Percentiles rank a stretch among this genome's conserved stretches.
phyloP scores from a whole-genome alignment of 805 yeast genomes.

The Lipomyces orientalis region DNA sequence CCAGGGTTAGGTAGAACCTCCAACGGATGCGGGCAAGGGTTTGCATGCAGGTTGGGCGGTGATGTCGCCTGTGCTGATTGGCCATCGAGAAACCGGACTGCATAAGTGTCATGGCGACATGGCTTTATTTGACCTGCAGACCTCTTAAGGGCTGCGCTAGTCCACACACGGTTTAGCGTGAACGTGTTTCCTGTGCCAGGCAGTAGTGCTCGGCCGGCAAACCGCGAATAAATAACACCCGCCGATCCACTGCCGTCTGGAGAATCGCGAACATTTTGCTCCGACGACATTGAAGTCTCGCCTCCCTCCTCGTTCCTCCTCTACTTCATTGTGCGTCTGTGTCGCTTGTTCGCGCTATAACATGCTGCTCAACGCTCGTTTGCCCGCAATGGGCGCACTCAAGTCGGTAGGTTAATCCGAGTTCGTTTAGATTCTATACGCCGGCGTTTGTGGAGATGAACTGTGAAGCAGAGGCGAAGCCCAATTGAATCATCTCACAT shows the following conservation, averaged over 20 bases:
- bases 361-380: slow-evolving; percentile 29
- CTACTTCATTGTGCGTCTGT: not conserved
- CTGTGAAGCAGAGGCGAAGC: not conserved
- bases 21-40: not conserved
- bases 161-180: slow-evolving; percentile 6
- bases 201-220: not conserved
- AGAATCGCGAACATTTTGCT: not conserved
- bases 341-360: not conserved
- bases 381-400: slow-evolving; percentile 25
- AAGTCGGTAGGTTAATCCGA: slow-evolving; percentile 26
- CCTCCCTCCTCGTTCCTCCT: slow-evolving; percentile 1
- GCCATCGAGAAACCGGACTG: not conserved
- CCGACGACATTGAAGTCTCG: slow-evolving; percentile 3
- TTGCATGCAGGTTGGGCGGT: not conserved
- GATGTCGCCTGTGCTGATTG: slow-evolving; percentile 19
- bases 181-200: not conserved
- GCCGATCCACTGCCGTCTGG: slow-evolving; percentile 4
- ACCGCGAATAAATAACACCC: slow-evolving; percentile 11
- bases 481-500: not conserved
- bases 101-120: slow-evolving; percentile 9
- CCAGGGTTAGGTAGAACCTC: not conserved
- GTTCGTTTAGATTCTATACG: too few relatives aligned
- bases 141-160: slow-evolving; percentile 6
- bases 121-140: slow-evolving; percentile 30
- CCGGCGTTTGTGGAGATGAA: too few relatives aligned